Conservation (phyloP, 345 rosid genomes). For the Ailanthus altissimus region DNA sequence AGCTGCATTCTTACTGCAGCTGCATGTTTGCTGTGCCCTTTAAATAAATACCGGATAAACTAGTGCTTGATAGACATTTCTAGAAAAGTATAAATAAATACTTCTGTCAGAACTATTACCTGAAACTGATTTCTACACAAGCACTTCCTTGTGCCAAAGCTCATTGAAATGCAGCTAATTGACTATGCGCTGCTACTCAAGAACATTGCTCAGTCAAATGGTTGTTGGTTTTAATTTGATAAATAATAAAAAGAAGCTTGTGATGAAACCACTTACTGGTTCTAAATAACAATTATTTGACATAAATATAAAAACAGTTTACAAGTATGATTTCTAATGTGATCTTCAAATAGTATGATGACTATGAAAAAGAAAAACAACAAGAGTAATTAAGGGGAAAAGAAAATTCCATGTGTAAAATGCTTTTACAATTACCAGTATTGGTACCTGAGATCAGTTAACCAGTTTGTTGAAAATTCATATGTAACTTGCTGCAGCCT, state of each 20-base stretch:
- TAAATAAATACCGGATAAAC: no score
- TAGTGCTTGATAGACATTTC: not conserved
- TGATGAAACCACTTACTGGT: not conserved
- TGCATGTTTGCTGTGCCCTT: no score
- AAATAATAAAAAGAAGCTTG: not conserved
- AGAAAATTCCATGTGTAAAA: not conserved
- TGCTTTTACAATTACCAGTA: slow-evolving; percentile 4
- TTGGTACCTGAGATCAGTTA: not conserved
- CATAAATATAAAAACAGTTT: not conserved
- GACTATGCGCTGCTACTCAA: not conserved
- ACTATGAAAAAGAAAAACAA: not conserved
- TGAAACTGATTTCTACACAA: not conserved
- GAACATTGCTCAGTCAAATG: not conserved
- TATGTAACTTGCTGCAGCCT: not conserved
- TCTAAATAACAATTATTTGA: not conserved
- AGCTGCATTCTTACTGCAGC: no score
- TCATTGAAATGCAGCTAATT: not conserved
- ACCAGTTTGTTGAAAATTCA: slow-evolving; percentile 4
- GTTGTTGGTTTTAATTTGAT: not conserved
- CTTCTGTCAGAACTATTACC: no score
- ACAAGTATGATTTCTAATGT: slow-evolving; percentile 6
- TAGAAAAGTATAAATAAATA: not conserved
- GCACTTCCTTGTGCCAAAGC: not conserved
- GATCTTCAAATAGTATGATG: not conserved
- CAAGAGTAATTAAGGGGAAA: not conserved